phyloP scores from a whole-genome alignment of 768 basidiomycete genomes.

The Rubroboletus satanas region DNA sequence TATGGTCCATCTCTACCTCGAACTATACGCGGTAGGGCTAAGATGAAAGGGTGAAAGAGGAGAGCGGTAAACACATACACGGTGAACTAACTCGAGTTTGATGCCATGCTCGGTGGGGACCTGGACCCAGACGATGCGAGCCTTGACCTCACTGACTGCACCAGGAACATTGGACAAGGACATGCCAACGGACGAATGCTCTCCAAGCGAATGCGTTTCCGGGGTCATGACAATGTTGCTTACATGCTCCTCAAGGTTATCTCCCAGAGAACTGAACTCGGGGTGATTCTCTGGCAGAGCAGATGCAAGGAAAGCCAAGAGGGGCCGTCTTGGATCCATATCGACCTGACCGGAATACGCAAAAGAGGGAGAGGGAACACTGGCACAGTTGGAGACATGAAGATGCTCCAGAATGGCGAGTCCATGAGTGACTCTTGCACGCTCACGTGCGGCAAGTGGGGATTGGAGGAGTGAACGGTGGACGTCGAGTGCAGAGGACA shows the following conservation, averaged over 20 bases:
- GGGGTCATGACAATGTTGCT: constrained; percentile 45
- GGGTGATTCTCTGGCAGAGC: constrained; percentile 52
- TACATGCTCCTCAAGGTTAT: constrained; percentile 48
- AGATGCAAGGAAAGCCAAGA: constrained; percentile 75
- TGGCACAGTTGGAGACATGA: constrained; percentile 54
- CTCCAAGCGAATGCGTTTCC: constrained; percentile 46
- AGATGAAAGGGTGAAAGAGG: neutral
- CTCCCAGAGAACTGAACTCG: constrained; percentile 42
- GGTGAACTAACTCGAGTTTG: constrained; percentile 66
- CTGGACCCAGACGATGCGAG: constrained; percentile 75
- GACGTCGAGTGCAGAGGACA: constrained; percentile 31
- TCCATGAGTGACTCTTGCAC: constrained; percentile 11
- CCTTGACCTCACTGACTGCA: constrained; percentile 76
- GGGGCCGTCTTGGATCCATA: constrained; percentile 48
- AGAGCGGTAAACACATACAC: constrained; percentile 9
- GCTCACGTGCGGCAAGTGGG: constrained; percentile 10
- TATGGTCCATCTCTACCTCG: constrained; percentile 90
- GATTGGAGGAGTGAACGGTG: constrained; percentile 31
- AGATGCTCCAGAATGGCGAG: constrained; percentile 40
- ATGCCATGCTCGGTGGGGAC: constrained; percentile 65
- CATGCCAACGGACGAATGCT: constrained; percentile 36
- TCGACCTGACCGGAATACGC: constrained; percentile 25
- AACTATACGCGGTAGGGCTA: constrained; percentile 42
- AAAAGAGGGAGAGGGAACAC: constrained; percentile 27
- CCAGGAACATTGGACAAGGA: constrained; percentile 53